Evolutionary conservation across 164 flowering plant genomes (phyloP).

Genomic region (Chloranthus sessilifolius): DNA sequence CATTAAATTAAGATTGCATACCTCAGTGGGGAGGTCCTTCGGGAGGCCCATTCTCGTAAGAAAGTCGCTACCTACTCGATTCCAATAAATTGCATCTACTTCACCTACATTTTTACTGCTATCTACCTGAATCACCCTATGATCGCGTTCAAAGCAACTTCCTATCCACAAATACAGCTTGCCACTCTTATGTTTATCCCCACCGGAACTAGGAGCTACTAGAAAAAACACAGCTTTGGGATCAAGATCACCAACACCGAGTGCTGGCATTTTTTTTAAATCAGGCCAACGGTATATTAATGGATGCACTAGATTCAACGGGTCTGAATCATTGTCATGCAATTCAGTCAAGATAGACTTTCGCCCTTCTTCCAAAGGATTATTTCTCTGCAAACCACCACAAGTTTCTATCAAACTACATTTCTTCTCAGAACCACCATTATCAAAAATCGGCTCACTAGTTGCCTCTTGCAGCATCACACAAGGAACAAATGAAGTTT

Average conservation of each 20-base stretch:
- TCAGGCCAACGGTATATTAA: conserved; percentile 37
- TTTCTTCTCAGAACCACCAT: conserved; percentile 8
- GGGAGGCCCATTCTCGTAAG: conserved; percentile 36
- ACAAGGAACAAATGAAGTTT: conserved; percentile 36
- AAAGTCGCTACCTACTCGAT: conserved; percentile 25
- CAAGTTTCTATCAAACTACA: not conserved
- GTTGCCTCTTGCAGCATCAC: conserved; percentile 25
- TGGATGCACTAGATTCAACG: conserved; percentile 10
- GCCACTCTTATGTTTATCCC: conserved; percentile 13
- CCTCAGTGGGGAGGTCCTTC: conserved; percentile 36
- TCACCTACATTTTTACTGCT: conserved; percentile 9
- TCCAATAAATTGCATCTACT: conserved; percentile 19
- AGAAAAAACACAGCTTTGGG: conserved; percentile 39
- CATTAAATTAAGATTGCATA: conserved; percentile 11
- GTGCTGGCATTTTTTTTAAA: conserved; percentile 32
- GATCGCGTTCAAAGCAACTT: conserved; percentile 15
- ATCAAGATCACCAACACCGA: conserved; percentile 22
- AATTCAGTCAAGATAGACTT: conserved; percentile 3
- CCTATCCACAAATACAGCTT: conserved; percentile 47
- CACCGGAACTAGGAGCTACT: conserved; percentile 17
- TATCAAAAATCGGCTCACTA: conserved; percentile 19
- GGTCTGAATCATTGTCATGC: conserved; percentile 1
- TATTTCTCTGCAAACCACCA: not conserved
- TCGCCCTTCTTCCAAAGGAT: not conserved
- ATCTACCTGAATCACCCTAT: conserved; percentile 14